Evolutionary conservation across 2,329 filamentous ascomycete genomes (phyloP), one percentile per base, ranked within the genome.

Genomic region (Byssothecium circinans): DNA sequence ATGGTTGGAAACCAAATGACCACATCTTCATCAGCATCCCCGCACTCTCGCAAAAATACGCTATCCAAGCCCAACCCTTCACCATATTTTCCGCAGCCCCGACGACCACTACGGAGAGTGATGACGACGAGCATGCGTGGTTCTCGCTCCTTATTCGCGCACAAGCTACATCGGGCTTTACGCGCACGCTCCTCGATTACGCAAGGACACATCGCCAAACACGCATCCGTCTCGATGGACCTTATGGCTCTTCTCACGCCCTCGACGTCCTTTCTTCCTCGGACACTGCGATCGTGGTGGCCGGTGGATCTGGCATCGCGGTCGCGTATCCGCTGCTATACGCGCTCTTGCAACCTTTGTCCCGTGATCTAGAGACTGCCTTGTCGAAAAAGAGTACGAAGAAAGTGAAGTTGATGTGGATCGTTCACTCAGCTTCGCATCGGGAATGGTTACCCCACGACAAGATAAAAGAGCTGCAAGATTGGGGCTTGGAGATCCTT

Each of bases 11-110:
- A 17, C 78, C 83, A 2, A 81, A 81, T 14, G 81, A 85, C 57
- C 84, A 87, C 62, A 75, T 85, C 40, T 87, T 87, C 65, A 62
- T 87, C 47, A 80, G 80, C 1, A 69, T 86, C 1, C 83, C 83
- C 0, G 70, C 69, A 0, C 73, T 87, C 5, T 78, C 78, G 2
- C 65, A 68, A 2, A 77, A 73, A 44, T 78, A 85, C 57, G 60
- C 70, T 2, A 61, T 85, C 1, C 84, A 87, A 66, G 76, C 83
- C 0, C 84, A 87, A 59, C 84, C 84, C 0, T 87, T 87, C 65
- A 86, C 83, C 8, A 85, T 87, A 45, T 79, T 83, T 14, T 86
- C 83, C 2, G 76, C 78, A 0, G 81, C 82, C 8, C 79, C 81
- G 1, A 75, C 76, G 1, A 20, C 76, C 76, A 20, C 76, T 76